These are phyloP conservation scores for Hymenoscyphus infarciens DNA, from an alignment of 2,329 filamentous ascomycete species.

Conservation along the genomic window DNA sequence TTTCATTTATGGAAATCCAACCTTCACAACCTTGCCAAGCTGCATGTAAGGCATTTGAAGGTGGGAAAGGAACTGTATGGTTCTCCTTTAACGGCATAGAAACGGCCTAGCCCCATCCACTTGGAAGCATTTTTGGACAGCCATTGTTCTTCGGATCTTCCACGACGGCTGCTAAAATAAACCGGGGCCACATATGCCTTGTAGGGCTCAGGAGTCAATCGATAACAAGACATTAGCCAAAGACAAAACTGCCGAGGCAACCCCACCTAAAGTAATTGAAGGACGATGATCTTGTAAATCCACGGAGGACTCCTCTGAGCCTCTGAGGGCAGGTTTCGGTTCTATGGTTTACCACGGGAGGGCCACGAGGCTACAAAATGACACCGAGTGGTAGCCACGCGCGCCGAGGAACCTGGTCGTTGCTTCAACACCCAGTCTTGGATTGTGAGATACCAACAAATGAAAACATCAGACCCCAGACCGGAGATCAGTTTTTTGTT, in stretches of 20 bases:
- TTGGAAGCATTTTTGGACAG: conserved; percentile 3
- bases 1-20: not conserved
- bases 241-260: conserved; percentile 4
- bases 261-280: conserved; percentile 3
- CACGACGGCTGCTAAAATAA: conserved; percentile 1
- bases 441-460: not conserved
- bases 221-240: conserved; percentile 4
- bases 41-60: not conserved
- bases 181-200: conserved; percentile 10
- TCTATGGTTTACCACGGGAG: conserved; percentile 1
- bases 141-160: conserved; percentile 14
- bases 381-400: conserved; percentile 3
- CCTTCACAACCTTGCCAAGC: not conserved
- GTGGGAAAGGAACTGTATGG: not conserved
- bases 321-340: conserved; percentile 2
- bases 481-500: not conserved
- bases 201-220: conserved; percentile 5
- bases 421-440: not conserved
- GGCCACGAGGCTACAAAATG: conserved; percentile 2
- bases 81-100: not conserved
- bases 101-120: not conserved
- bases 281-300: not conserved
- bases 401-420: conserved; percentile 1
- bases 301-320: not conserved
- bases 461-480: not conserved